Evolutionary conservation across 2,329 filamentous ascomycete genomes (phyloP).

Genomic region (Talaromyces sp.): DNA sequence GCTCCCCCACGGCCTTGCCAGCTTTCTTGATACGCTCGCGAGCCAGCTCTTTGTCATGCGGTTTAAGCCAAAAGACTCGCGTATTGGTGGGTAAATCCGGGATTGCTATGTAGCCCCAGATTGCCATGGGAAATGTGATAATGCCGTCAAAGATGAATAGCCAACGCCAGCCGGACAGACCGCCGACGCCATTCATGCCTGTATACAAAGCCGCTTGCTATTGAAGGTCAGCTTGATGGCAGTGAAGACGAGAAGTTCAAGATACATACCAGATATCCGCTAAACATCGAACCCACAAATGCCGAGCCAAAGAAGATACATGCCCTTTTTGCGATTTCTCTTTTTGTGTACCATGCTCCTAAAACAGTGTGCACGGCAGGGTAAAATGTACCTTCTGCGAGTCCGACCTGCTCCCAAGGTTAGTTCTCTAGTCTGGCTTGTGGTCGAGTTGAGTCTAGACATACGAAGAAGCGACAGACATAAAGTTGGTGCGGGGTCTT

Average conservation of each 20-base stretch:
- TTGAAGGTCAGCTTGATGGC: not conserved
- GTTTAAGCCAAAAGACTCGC: conserved; percentile 1
- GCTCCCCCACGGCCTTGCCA: conserved; percentile 4
- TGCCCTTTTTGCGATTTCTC: conserved; percentile 37
- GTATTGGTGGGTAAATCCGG: conserved; percentile 16
- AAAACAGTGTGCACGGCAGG: conserved; percentile 26
- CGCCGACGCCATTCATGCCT: conserved; percentile 19
- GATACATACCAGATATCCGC: conserved; percentile 28
- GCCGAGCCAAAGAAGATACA: conserved; percentile 36
- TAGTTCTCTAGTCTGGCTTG: not conserved
- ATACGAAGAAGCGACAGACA: conserved; percentile 38
- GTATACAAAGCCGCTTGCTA: conserved; percentile 14
- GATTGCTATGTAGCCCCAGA: conserved; percentile 13
- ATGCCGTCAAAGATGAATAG: conserved; percentile 30
- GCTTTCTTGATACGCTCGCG: conserved; percentile 7
- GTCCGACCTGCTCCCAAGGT: not conserved
- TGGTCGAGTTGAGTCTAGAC: conserved; percentile 22
- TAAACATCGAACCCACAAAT: conserved; percentile 36
- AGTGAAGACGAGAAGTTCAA: not conserved
- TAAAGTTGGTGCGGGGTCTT: conserved; percentile 31
- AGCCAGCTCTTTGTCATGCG: conserved; percentile 8
- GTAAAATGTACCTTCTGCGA: conserved; percentile 15
- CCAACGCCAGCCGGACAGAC: conserved; percentile 36
- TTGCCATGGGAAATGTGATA: conserved; percentile 16
- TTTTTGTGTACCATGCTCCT: conserved; percentile 44